These are phyloP conservation scores for Pleurotus eryngii DNA, from an alignment of 768 basidiomycete species.

Conservation along the genomic window DNA sequence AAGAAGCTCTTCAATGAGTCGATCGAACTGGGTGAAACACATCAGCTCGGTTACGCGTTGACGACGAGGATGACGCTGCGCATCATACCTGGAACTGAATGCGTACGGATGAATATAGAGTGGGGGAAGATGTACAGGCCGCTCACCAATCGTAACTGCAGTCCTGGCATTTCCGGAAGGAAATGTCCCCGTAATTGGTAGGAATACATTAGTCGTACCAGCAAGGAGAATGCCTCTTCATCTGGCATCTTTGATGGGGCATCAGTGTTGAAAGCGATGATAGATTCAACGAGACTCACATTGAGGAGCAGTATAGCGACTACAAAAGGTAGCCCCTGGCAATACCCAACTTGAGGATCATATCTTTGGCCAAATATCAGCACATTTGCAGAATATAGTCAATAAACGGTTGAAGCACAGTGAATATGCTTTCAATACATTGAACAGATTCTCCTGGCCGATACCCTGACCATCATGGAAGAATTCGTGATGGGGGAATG, in stretches of 20 bases:
- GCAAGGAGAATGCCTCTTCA: constrained; percentile 95
- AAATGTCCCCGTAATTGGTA: constrained; percentile 97
- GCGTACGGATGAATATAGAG: neutral
- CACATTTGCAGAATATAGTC: constrained; percentile 7
- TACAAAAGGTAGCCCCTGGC: constrained; percentile 95
- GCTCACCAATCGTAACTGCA: constrained; percentile 85
- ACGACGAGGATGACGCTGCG: neutral
- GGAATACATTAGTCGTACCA: constrained; percentile 93
- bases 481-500: constrained; percentile 95
- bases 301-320: constrained; percentile 92
- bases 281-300: constrained; percentile 40
- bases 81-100: constrained; percentile 56
- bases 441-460: constrained; percentile 96
- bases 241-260: constrained; percentile 83
- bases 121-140: neutral
- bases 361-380: constrained; percentile 44
- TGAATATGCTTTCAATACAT: constrained; percentile 96
- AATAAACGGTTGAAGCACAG: constrained; percentile 46
- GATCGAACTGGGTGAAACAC: constrained; percentile 69
- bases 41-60: neutral
- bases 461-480: constrained; percentile 93
- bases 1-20: constrained; percentile 86
- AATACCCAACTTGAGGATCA: constrained; percentile 94
- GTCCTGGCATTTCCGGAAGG: constrained; percentile 98
- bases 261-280: constrained; percentile 9